A percentile compares a stretch with the other conserved stretches of the same genome.
These are phyloP conservation scores for Nitzschia sp. DNA, from an alignment of 108 stramenopile species.

Conservation along the genomic window DNA sequence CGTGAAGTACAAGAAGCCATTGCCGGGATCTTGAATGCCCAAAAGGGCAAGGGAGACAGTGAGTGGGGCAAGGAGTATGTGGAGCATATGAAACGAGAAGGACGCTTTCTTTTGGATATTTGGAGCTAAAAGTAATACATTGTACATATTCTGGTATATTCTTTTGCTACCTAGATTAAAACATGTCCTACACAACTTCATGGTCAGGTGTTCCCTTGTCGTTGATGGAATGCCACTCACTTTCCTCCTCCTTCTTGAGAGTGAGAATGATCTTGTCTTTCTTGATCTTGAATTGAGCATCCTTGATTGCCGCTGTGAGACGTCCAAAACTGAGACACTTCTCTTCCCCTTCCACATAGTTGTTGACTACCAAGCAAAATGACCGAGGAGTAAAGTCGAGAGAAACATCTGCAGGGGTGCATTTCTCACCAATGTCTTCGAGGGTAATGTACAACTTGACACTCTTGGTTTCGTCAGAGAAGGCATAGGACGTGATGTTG, in stretches of 20 bases:
- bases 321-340: constrained; percentile 59
- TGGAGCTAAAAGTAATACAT: constrained; percentile 47
- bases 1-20: constrained; percentile 85
- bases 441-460: constrained; percentile 78
- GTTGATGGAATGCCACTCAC: constrained; percentile 60
- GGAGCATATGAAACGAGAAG: constrained; percentile 60
- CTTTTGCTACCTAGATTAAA: neutral
- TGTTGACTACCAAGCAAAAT: constrained; percentile 57
- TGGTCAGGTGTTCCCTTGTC: constrained; percentile 58
- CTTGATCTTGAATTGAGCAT: constrained; percentile 61
- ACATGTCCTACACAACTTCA: constrained; percentile 47
- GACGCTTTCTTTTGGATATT: constrained; percentile 74
- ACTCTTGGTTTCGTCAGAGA: constrained; percentile 60
- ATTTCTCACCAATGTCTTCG: constrained; percentile 59
- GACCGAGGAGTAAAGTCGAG: constrained; percentile 60
- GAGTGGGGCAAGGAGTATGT: constrained; percentile 43
- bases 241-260: constrained; percentile 55
- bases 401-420: constrained; percentile 48
- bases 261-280: constrained; percentile 64
- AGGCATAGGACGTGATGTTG: constrained; percentile 85
- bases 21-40: constrained; percentile 43
- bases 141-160: neutral
- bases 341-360: constrained; percentile 41
- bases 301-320: constrained; percentile 59
- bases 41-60: constrained; percentile 10